Evolutionary conservation across 83 land plant species (phyloP), one percentile per base, ranked within the genome.

Genomic region (Picea abies): DNA sequence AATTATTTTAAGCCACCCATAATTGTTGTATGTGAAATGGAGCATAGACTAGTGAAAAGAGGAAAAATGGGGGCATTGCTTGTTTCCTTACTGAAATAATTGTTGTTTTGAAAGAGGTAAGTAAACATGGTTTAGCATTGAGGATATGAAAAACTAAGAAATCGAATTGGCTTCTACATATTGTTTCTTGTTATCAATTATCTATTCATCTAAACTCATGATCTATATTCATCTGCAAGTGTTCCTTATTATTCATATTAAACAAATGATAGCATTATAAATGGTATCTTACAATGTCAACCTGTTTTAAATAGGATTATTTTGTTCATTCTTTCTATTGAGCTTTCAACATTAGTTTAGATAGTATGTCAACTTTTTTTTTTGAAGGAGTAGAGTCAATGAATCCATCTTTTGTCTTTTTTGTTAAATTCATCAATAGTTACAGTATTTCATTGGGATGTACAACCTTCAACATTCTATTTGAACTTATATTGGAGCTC

Each of bases 21-120:
- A 39, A 73, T 67, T 71, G n/a, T 70, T 63, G 14, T 71, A 56
- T 80, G 16, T 60, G n/a, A 82, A 37, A 80, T 83, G 89, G 83
- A 79, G 82, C 4, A 11, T 80, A 88, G 89, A 75, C 79, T 79
- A 86, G 83, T 10, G 88, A 90, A 63, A 75, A 85, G 56, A 87
- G 73, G 83, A 90, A 82, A 65, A 84, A 84, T 62, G 91, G 88
- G 9, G 83, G 88, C n/a, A 84, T 93, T 44, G 84, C 85, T 71
- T 88, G 91, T 69, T 92, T 95, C 60, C 88, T 97, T 32, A 91
- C 92, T 49, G 99, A 97, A 82, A 93, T 95, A 70, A 84, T 97
- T 61, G 90, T 95, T 63, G 90, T 95, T 19, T 81, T 95, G n/a
- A 96, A 94, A 83, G 99, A 96, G 94, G 98, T 93, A 87, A 65